A percentile compares a stretch with the other conserved stretches of the same genome.
These are phyloP conservation scores for Triangularia verruculosa DNA, from an alignment of 2,329 filamentous ascomycete species.

Conservation along the genomic window DNA sequence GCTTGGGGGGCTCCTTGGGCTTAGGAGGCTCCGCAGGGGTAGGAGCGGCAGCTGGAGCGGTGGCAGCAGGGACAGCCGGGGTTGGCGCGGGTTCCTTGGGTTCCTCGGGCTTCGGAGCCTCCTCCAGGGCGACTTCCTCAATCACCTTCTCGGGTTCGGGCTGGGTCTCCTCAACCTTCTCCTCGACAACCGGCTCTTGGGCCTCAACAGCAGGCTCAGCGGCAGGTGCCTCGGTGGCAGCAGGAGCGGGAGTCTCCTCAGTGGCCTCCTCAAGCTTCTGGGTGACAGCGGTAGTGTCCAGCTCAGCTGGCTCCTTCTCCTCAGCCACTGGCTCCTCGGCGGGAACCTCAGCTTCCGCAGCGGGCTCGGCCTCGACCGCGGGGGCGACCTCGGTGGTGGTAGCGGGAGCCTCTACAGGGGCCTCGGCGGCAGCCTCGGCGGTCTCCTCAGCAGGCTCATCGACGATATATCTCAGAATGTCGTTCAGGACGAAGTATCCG, in stretches of 20 bases:
- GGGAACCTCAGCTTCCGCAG: slow-evolving; percentile 36
- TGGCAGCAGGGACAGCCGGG: slow-evolving; percentile 49
- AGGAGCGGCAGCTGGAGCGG: slow-evolving; percentile 46
- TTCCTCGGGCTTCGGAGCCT: slow-evolving; percentile 58
- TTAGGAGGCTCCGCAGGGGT: slow-evolving; percentile 42
- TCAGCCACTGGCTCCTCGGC: slow-evolving; percentile 47
- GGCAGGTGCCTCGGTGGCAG: slow-evolving; percentile 66
- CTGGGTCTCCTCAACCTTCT: slow-evolving; percentile 38
- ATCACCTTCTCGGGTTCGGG: slow-evolving; percentile 50
- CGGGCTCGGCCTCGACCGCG: slow-evolving; percentile 36
- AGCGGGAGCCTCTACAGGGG: slow-evolving; percentile 33
- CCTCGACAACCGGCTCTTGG: slow-evolving; percentile 25
- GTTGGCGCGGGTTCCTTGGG: slow-evolving; percentile 62
- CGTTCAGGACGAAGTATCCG: slow-evolving; percentile 97
- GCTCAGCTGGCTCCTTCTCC: slow-evolving; percentile 35
- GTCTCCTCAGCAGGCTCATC: slow-evolving; percentile 64
- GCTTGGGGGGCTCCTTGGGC: slow-evolving; percentile 53
- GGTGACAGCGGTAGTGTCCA: slow-evolving; percentile 59
- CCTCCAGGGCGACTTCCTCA: slow-evolving; percentile 54
- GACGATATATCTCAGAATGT: slow-evolving; percentile 91
- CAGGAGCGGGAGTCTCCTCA: slow-evolving; percentile 16
- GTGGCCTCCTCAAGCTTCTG: slow-evolving; percentile 70
- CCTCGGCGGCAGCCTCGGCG: slow-evolving; percentile 31
- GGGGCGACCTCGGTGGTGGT: slow-evolving; percentile 32
- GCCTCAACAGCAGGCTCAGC: slow-evolving; percentile 56